Evolutionary conservation across 176 grass and related monocot species (phyloP).

Genomic region (Eleusine coracana): DNA sequence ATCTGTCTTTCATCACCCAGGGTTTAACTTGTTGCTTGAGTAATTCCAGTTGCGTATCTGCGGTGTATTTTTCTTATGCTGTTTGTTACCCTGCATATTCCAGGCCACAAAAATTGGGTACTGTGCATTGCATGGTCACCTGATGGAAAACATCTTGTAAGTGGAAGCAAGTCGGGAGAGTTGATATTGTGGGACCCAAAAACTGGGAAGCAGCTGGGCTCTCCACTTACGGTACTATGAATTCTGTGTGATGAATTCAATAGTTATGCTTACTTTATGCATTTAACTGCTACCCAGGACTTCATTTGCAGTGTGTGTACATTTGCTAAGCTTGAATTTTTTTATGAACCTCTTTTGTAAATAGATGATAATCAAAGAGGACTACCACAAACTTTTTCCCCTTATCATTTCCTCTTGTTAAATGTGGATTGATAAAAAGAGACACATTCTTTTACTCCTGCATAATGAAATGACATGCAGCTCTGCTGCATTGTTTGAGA

Average conservation of each 20-base stretch:
- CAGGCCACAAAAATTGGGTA: conserved; percentile 99
- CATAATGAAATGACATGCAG: no score
- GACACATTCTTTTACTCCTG: background rate
- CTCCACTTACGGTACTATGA: conserved; percentile 60
- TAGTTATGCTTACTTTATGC: background rate
- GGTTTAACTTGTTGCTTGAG: background rate
- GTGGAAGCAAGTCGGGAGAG: conserved; percentile 93
- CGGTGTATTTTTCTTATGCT: background rate
- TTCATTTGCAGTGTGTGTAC: background rate
- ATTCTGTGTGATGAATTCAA: background rate
- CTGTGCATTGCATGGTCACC: conserved; percentile 94
- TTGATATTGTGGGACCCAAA: conserved; percentile 90
- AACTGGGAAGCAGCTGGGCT: conserved; percentile 83
- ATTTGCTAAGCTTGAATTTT: conserved; percentile 6
- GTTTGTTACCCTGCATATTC: conserved; percentile 35
- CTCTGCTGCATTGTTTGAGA: background rate
- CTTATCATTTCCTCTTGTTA: background rate
- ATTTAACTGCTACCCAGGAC: background rate
- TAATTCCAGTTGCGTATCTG: background rate
- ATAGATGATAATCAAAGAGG: background rate
- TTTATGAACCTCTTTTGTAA: conserved; percentile 10
- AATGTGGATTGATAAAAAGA: background rate
- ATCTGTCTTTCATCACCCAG: background rate
- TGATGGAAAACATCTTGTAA: conserved; percentile 91
- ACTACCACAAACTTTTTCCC: background rate